Conservation (phyloP, 139 green algal genomes). For the Chlamydomonas eustigma region DNA sequence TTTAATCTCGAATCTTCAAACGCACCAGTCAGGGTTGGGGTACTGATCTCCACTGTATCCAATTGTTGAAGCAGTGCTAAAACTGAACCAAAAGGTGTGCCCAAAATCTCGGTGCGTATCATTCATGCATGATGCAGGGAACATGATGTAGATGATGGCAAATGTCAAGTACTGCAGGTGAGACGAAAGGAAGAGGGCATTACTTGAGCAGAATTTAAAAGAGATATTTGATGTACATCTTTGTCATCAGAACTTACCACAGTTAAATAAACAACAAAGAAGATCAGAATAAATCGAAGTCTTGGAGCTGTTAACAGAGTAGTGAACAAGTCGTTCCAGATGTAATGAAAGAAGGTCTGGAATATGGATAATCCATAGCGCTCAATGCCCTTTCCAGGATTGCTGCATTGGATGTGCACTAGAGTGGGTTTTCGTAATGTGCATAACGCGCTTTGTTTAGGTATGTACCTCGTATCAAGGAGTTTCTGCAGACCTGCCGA, state of each 20-base stretch:
- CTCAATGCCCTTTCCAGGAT: conserved; percentile 22
- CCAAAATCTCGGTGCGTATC: conserved; percentile 32
- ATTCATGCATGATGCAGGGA: conserved; percentile 35
- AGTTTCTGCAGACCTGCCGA: no score
- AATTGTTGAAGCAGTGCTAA: conserved; percentile 43
- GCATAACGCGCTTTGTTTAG: no score
- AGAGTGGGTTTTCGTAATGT: no score
- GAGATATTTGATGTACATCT: no score
- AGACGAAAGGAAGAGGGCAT: no score
- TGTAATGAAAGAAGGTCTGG: conserved; percentile 8
- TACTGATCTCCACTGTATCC: conserved; percentile 6
- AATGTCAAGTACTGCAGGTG: conserved; percentile 44
- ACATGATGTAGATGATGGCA: conserved; percentile 38
- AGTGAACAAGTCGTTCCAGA: conserved; percentile 8
- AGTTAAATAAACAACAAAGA: conserved; percentile 41
- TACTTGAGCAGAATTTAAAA: no score
- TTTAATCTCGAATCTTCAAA: no score
- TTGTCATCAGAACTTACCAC: conserved; percentile 37
- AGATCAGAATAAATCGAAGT: conserved; percentile 45
- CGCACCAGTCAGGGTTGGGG: conserved; percentile 7
- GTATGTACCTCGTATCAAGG: no score
- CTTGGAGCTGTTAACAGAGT: conserved; percentile 41
- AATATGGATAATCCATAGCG: conserved; percentile 17
- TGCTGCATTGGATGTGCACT: no score
- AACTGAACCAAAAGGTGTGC: conserved; percentile 54